A percentile compares a stretch with the other conserved stretches of the same genome.
These are phyloP conservation scores for Phytopythium mirpurense DNA, from an alignment of 352 stramenopile species.

Conservation along the genomic window DNA sequence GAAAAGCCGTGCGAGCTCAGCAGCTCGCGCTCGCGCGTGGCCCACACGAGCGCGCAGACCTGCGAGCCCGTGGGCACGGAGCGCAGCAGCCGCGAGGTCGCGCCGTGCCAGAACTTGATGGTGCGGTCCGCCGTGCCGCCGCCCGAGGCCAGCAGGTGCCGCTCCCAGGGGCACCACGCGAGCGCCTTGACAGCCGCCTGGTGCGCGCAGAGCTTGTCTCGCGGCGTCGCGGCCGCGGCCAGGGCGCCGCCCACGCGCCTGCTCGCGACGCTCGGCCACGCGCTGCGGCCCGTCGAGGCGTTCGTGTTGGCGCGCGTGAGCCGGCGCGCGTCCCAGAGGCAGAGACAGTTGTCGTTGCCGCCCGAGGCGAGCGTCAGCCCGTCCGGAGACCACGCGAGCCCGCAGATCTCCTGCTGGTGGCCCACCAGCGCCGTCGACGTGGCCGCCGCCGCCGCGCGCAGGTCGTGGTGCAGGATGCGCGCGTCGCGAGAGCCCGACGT, in stretches of 20 bases:
- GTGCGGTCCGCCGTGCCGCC: conserved; percentile 93
- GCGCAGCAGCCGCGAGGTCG: conserved; percentile 80
- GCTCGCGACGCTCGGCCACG: conserved; percentile 1
- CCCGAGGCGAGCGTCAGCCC: conserved; percentile 91
- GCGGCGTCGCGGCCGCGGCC: conserved; percentile 9
- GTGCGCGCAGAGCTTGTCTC: conserved; percentile 84
- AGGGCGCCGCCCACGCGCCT: conserved; percentile 1
- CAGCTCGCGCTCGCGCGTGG: conserved; percentile 82
- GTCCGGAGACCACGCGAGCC: conserved; percentile 92
- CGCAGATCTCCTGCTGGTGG: conserved; percentile 95
- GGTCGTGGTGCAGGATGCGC: conserved; percentile 72
- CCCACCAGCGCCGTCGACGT: conserved; percentile 64
- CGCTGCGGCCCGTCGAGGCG: too few relatives aligned
- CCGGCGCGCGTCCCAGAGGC: conserved; percentile 86
- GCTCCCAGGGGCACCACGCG: conserved; percentile 95
- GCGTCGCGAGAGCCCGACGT: conserved; percentile 90
- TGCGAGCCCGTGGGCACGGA: conserved; percentile 94
- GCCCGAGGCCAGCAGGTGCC: conserved; percentile 91
- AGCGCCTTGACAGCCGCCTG: conserved; percentile 95
- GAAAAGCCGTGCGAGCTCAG: conserved; percentile 94
- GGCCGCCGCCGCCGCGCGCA: conserved; percentile 27
- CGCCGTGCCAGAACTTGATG: conserved; percentile 97
- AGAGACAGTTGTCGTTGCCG: conserved; percentile 94
- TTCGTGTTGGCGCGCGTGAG: conserved; percentile 6
- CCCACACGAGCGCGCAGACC: conserved; percentile 92